These are phyloP conservation scores for Mycosarcoma mackinlayi DNA, from an alignment of 1,284 basidiomycete genomes.

Conservation along the genomic window DNA sequence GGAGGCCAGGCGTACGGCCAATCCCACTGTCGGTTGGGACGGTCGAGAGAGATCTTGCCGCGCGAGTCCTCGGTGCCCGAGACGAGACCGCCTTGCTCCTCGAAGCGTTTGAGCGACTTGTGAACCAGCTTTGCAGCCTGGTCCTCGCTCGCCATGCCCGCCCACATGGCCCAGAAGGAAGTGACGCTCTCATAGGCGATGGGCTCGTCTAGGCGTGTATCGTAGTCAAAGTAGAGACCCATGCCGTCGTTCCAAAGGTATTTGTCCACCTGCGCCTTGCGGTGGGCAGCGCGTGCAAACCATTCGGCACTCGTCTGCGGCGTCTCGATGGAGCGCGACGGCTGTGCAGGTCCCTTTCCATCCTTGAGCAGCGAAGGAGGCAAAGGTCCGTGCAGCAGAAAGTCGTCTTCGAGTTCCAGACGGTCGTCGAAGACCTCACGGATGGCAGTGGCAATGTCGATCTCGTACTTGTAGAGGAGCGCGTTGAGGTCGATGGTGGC, in stretches of 20 bases:
- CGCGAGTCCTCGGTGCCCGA: constrained; percentile 96
- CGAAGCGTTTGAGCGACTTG: constrained; percentile 90
- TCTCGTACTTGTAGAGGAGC: constrained; percentile 76
- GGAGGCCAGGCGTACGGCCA: constrained; percentile 80
- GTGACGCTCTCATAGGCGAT: constrained; percentile 95
- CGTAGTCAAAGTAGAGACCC: constrained; percentile 95
- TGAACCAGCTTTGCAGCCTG: constrained; percentile 92
- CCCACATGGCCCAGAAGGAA: constrained; percentile 95
- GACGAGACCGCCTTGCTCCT: constrained; percentile 93
- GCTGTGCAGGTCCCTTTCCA: constrained; percentile 53
- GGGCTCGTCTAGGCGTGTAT: constrained; percentile 88
- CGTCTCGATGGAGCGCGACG: constrained; percentile 75
- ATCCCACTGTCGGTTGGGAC: constrained; percentile 98
- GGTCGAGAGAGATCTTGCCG: constrained; percentile 90
- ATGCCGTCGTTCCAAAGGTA: constrained; percentile 97
- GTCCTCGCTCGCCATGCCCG: constrained; percentile 92
- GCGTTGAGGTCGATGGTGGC: constrained; percentile 96
- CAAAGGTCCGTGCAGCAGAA: constrained; percentile 69
- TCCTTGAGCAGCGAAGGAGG: constrained; percentile 45
- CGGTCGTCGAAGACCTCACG: constrained; percentile 91
- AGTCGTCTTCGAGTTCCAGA: constrained; percentile 90
- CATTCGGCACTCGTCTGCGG: constrained; percentile 63
- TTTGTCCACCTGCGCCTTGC: constrained; percentile 81
- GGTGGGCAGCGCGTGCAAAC: constrained; percentile 63
- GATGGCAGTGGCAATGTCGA: constrained; percentile 75